phyloP scores from a whole-genome alignment of 2,329 filamentous ascomycete species.

The Keithomyces neogunnii region DNA sequence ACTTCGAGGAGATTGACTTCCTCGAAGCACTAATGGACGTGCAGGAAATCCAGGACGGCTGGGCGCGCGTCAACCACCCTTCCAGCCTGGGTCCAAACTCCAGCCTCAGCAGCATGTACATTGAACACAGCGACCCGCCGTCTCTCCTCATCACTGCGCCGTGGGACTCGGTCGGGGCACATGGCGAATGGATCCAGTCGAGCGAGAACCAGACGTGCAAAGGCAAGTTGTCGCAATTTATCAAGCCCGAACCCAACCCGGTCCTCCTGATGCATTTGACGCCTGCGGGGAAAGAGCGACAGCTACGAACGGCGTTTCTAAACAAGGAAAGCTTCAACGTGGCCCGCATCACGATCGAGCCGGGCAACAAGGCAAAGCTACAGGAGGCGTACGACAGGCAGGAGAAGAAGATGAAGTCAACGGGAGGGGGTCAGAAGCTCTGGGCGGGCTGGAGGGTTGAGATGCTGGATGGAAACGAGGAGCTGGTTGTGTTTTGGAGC shows the following conservation, averaged over 20 bases:
- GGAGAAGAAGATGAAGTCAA: constrained; percentile 21
- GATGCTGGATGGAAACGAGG: constrained; percentile 21
- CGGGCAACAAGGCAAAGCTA: constrained; percentile 23
- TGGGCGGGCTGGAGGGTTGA: constrained; percentile 36
- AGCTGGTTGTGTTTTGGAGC: constrained; percentile 32
- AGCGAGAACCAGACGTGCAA: constrained; percentile 29
- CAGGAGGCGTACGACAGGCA: constrained; percentile 23
- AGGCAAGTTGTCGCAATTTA: constrained; percentile 21
- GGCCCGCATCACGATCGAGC: constrained; percentile 21
- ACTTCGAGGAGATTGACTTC: constrained; percentile 22
- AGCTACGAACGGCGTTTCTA: constrained; percentile 17
- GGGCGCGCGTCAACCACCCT: constrained; percentile 19
- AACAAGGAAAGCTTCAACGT: constrained; percentile 25
- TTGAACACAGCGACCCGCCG: constrained; percentile 25
- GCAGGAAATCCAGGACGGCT: constrained; percentile 25
- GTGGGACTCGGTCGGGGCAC: constrained; percentile 34
- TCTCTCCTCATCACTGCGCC: constrained; percentile 34
- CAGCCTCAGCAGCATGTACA: constrained; percentile 26
- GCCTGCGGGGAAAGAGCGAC: constrained; percentile 16
- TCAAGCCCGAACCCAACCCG: constrained; percentile 21
- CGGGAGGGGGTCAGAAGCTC: constrained; percentile 21
- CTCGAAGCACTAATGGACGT: constrained; percentile 22
- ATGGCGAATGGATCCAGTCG: constrained; percentile 34
- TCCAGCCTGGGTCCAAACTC: constrained; percentile 22
- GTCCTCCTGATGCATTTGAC: constrained; percentile 34